phyloP scores from a whole-genome alignment of 495 filamentous ascomycete genomes.

The Xylaria bambusicola region DNA sequence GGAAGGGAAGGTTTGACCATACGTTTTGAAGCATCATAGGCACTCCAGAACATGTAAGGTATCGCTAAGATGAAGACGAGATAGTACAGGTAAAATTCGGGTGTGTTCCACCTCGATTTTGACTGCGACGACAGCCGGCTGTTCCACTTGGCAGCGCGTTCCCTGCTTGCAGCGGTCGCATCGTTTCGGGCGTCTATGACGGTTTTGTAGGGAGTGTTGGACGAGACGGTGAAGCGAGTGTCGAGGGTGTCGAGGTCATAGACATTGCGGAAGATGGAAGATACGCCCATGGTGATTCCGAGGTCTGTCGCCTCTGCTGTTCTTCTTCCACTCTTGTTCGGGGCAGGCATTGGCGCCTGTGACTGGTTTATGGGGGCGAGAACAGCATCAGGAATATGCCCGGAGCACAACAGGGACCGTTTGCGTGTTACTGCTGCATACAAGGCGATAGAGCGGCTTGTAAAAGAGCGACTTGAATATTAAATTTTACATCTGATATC shows the following conservation, averaged over 20 bases:
- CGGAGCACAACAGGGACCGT: slow-evolving; percentile 1
- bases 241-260: slow-evolving; percentile 92
- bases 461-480: slow-evolving; percentile 9
- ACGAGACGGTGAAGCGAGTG: slow-evolving; percentile 79
- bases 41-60: slow-evolving; percentile 88
- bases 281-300: slow-evolving; percentile 29
- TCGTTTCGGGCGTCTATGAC: slow-evolving; percentile 45
- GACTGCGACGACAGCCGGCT: slow-evolving; percentile 52
- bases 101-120: slow-evolving; percentile 83
- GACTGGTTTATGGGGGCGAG: slow-evolving; percentile 2
- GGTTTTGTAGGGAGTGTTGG: slow-evolving; percentile 63
- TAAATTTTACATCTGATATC: neutral
- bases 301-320: neutral
- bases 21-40: slow-evolving; percentile 87
- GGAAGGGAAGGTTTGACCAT: slow-evolving; percentile 23
- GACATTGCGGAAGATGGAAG: slow-evolving; percentile 56
- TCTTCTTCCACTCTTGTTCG: too few species aligned
- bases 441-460: neutral
- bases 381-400: slow-evolving; percentile 18
- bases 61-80: slow-evolving; percentile 66
- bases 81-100: slow-evolving; percentile 85
- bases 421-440: neutral
- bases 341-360: slow-evolving; percentile 23
- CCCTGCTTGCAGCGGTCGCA: slow-evolving; percentile 26
- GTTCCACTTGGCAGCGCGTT: slow-evolving; percentile 40